These are phyloP conservation scores for Penicillium desertorum DNA, from an alignment of 495 filamentous ascomycete genomes.

Conservation along the genomic window DNA sequence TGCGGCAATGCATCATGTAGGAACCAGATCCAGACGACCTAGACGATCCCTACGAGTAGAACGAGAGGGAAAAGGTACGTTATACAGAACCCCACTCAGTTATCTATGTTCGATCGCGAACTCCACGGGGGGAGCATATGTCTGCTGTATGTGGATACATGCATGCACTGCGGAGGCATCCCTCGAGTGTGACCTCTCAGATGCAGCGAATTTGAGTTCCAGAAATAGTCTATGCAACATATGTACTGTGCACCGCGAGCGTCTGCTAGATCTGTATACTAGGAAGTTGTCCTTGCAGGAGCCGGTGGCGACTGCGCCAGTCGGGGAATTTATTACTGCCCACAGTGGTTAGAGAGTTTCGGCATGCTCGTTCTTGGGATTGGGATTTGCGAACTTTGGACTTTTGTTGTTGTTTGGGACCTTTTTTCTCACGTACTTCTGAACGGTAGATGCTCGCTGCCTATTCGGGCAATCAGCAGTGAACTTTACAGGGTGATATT, in stretches of 20 bases:
- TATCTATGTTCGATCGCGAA: slow-evolving; percentile 13
- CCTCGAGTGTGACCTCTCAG: slow-evolving; percentile 26
- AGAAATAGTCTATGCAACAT: slow-evolving; percentile 15
- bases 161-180: slow-evolving; percentile 13
- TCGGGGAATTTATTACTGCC: slow-evolving; percentile 22
- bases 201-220: slow-evolving; percentile 33
- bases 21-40: slow-evolving; percentile 2
- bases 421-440: slow-evolving; percentile 5
- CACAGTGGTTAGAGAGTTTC: neutral
- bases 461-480: neutral
- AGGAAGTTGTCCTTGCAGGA: slow-evolving; percentile 29
- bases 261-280: slow-evolving; percentile 23
- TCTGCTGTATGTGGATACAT: slow-evolving; percentile 4
- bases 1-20: slow-evolving; percentile 12
- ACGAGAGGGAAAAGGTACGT: neutral
- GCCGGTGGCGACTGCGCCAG: slow-evolving; percentile 13
- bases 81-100: slow-evolving; percentile 5
- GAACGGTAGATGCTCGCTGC: neutral
- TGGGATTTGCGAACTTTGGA: neutral
- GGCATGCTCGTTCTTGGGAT: neutral
- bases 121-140: slow-evolving; percentile 22
- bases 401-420: neutral
- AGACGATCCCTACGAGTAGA: neutral
- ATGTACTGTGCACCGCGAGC: slow-evolving; percentile 10
- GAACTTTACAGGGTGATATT: neutral